Evolutionary conservation across 2,329 filamentous ascomycete species (phyloP).

Genomic region (Blastomyces silverae): DNA sequence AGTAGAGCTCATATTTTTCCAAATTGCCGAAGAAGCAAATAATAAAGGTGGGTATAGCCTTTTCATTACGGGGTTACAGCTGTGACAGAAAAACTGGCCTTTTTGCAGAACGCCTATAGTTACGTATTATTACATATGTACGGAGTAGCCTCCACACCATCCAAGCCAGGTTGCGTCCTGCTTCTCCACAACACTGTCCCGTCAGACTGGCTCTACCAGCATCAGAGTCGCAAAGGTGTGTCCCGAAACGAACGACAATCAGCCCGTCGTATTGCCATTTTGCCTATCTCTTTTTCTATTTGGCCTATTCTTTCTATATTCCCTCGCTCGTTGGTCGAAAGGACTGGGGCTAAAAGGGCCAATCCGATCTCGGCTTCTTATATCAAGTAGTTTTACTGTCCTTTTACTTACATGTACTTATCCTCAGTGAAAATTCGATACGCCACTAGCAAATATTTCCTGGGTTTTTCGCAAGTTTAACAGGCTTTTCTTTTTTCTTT

Average conservation of each 20-base stretch:
- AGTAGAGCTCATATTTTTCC: conserved; percentile 8
- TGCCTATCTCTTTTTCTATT: not conserved
- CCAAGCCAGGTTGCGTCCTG: not conserved
- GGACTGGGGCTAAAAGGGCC: not conserved
- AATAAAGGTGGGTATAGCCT: not conserved
- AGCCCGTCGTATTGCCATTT: conserved; percentile 6
- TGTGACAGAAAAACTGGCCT: not conserved
- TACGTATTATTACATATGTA: not conserved
- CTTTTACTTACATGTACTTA: not conserved
- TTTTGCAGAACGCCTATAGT: conserved; percentile 4
- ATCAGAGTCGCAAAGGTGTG: not conserved
- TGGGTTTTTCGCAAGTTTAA: not conserved
- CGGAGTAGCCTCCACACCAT: not conserved
- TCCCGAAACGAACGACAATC: conserved; percentile 12
- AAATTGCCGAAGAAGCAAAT: conserved; percentile 1
- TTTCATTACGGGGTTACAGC: not conserved
- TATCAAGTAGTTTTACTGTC: not conserved
- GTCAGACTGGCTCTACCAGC: conserved; percentile 6
- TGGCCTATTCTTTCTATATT: not conserved
- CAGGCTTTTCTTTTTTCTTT: not conserved
- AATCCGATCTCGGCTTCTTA: conserved; percentile 1
- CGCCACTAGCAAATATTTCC: conserved; percentile 1
- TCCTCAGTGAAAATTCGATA: not conserved
- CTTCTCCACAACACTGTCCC: conserved; percentile 12
- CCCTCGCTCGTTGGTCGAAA: not conserved